Conservation (phyloP, 768 basidiomycete genomes). For the Pleurotus platypus region DNA sequence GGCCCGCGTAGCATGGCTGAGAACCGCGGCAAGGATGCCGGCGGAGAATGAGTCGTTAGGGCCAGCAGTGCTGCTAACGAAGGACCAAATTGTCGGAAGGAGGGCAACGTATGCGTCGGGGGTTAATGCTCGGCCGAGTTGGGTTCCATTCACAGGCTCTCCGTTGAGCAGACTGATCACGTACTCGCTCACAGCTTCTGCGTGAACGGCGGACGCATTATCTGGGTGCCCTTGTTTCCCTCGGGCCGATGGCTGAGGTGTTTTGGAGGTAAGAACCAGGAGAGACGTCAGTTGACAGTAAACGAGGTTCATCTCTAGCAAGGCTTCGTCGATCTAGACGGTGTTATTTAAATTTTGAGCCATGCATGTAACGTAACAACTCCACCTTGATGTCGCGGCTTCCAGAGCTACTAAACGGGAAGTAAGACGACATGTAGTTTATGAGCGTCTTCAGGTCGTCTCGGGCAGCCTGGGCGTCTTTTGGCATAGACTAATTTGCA, state of each 20-base stretch:
- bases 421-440: conserved; percentile 75
- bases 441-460: conserved; percentile 59
- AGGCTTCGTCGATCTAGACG: conserved; percentile 56
- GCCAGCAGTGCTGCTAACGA: conserved; percentile 46
- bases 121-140: conserved; percentile 50
- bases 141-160: conserved; percentile 34
- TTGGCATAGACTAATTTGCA: neutral
- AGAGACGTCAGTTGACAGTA: conserved; percentile 78
- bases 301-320: conserved; percentile 70
- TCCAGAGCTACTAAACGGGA: conserved; percentile 63
- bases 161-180: conserved; percentile 57
- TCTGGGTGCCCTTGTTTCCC: conserved; percentile 2
- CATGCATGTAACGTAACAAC: neutral
- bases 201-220: conserved; percentile 32
- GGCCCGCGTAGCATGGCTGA: conserved; percentile 63
- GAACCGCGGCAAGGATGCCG: conserved; percentile 47
- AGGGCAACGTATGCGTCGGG: conserved; percentile 60
- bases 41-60: conserved; percentile 16
- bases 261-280: conserved; percentile 39
- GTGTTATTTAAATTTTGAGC: neutral
- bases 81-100: conserved; percentile 76
- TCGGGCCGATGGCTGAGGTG: conserved; percentile 12
- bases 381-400: conserved; percentile 58
- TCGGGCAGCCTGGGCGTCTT: conserved; percentile 22
- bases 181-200: conserved; percentile 54